Conservation (phyloP, 306 rosid species). For the Inga leiocalycina region DNA sequence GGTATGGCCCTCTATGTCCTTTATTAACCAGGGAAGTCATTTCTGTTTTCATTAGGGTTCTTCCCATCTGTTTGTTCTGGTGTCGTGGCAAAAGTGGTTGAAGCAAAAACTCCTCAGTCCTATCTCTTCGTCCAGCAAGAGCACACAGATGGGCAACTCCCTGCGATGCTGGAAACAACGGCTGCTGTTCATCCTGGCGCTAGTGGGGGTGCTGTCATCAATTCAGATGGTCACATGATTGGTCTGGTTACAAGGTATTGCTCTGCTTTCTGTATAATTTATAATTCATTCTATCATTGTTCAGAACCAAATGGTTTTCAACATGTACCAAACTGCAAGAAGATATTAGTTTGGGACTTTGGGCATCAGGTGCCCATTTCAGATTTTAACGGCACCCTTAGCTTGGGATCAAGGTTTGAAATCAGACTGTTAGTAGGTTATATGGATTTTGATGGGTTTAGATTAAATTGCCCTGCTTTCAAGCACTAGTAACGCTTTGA, state of each 20-base stretch:
- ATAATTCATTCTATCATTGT: background rate
- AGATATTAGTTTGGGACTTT: background rate
- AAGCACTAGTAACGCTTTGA: background rate
- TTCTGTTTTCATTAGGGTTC: conserved; percentile 51
- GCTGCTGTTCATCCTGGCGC: conserved; percentile 98
- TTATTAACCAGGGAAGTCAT: conserved; percentile 13
- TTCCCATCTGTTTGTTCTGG: conserved; percentile 89
- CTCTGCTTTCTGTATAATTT: background rate
- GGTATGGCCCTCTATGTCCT: background rate
- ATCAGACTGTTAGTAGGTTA: background rate
- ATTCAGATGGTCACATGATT: conserved; percentile 86
- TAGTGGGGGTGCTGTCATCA: conserved; percentile 94
- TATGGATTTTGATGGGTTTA: conserved; percentile 14
- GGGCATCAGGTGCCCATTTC: conserved; percentile 9
- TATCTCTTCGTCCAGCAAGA: conserved; percentile 50
- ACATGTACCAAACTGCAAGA: conserved; percentile 2
- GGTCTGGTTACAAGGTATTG: conserved; percentile 91
- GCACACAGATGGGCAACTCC: conserved; percentile 45
- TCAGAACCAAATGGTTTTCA: conserved; percentile 3
- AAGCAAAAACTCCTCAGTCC: conserved; percentile 59
- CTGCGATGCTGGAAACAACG: conserved; percentile 93
- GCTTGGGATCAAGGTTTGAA: conserved; percentile 9
- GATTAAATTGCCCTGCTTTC: background rate
- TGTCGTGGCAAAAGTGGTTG: conserved; percentile 82
- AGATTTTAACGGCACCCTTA: conserved; percentile 13